Conservation (phyloP, 2,329 filamentous ascomycete genomes). For the Scleromitrula shiraiana region DNA sequence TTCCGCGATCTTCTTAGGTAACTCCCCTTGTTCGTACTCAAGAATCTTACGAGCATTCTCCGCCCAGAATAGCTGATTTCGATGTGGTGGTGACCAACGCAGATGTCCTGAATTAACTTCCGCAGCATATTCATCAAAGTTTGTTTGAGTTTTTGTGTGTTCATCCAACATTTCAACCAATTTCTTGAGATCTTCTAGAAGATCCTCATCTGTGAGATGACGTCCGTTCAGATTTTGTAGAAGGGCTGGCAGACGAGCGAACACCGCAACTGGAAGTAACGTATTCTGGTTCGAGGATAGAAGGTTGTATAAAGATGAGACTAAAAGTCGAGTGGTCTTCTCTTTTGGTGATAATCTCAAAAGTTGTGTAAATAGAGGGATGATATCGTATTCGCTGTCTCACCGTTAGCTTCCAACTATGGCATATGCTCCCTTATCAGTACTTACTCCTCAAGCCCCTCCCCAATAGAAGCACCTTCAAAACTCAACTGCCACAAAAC, state of each 20-base stretch:
- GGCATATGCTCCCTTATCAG: neutral
- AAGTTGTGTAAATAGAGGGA: slow-evolving; percentile 86
- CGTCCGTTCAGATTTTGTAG: slow-evolving; percentile 54
- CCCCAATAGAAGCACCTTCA: slow-evolving; percentile 64
- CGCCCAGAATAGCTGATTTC: slow-evolving; percentile 62
- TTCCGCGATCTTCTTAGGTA: slow-evolving; percentile 59
- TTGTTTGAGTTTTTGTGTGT: slow-evolving; percentile 56
- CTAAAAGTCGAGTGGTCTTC: slow-evolving; percentile 87
- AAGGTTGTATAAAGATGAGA: slow-evolving; percentile 85
- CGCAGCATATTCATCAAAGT: slow-evolving; percentile 45
- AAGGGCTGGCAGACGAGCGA: slow-evolving; percentile 69
- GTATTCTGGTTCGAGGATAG: slow-evolving; percentile 62
- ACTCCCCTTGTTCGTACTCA: slow-evolving; percentile 55
- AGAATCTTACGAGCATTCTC: slow-evolving; percentile 64
- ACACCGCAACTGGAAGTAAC: slow-evolving; percentile 74
- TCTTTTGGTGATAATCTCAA: slow-evolving; percentile 91
- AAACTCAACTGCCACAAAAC: slow-evolving; percentile 97
- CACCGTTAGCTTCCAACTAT: slow-evolving; percentile 23
- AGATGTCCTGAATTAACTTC: slow-evolving; percentile 63
- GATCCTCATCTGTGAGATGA: slow-evolving; percentile 56
- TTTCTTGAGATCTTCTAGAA: slow-evolving; percentile 52
- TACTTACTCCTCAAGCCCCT: slow-evolving; percentile 76
- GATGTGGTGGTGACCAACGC: slow-evolving; percentile 68
- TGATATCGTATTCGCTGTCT: slow-evolving; percentile 79
- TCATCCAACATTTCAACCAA: slow-evolving; percentile 58